Base-by-base conservation (phyloP, 2,329 filamentous ascomycete species). In the Sphaerulina vaccinii region DNA sequence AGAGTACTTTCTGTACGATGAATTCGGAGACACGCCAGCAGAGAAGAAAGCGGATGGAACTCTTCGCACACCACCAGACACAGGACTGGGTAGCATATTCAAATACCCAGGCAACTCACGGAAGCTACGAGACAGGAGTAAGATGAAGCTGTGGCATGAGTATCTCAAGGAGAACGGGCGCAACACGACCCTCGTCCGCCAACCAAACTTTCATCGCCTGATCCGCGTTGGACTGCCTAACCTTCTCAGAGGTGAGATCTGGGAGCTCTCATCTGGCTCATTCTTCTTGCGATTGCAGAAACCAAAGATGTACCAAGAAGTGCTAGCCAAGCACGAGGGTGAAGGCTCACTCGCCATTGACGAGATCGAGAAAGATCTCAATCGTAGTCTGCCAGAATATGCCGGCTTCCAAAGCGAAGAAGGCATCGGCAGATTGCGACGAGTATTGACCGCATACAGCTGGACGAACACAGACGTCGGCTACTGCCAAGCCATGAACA, bases 401-500 rank as follows among this genome's bases (percentile, higher is more conserved):
- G 90, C 93, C 15, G 93, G 93, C 0, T 99, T 96, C 67, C 93
- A 99, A 72, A 95, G 87, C 65, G 88, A 96, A 69, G 91, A 96
- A 65, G 93, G 93, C 13, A 99, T 99, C 59, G 89, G 86, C 38
- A 82, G 93, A 16, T 77, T 99, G 56, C 85, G 93, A 54, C 82
- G 92, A 52, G 93, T 99, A 32, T 78, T 99, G 49, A 97, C 92
- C 1, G 93, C 93, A 3, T 99, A 99, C 75, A 96, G 91, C 73
- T 99, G 93, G 93, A 88, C 86, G 42, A 93, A 99, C 65, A 82
- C 88, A 47, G 90, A 96, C 60, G 91, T 99, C 49, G 93, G 93
- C 60, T 99, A 99, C 72, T 99, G 93, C 70, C 93, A 99, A 73
- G 93, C 93, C 56, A 99, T 99, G 93, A 99, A 99, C 71, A 99